Evolutionary conservation across 2,329 filamentous ascomycete species (phyloP).

Genomic region (Helminthosporium solani): DNA sequence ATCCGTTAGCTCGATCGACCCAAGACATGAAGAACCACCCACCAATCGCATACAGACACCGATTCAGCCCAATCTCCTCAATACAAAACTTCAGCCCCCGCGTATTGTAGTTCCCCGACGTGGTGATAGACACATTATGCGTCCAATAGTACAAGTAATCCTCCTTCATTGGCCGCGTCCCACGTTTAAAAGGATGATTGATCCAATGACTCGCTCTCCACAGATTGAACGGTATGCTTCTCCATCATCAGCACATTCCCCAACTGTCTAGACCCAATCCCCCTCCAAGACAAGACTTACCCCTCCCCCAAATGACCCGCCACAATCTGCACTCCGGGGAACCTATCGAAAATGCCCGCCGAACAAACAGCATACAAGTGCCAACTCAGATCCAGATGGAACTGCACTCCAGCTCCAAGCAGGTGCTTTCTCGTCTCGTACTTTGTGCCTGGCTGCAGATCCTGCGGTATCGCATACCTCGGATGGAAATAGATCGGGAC

Average conservation of each 20-base stretch:
- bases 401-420: constrained; percentile 34
- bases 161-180: constrained; percentile 40
- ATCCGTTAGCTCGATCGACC: background rate
- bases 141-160: constrained; percentile 44
- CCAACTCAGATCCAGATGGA: constrained; percentile 48
- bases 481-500: constrained; percentile 40
- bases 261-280: too few relatives aligned
- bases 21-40: background rate
- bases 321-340: constrained; percentile 45
- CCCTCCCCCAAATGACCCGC: constrained; percentile 49
- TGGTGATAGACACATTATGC: constrained; percentile 47
- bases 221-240: constrained; percentile 48
- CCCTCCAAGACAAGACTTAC: constrained; percentile 13
- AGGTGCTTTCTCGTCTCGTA: constrained; percentile 32
- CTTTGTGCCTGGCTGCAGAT: constrained; percentile 26
- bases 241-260: background rate
- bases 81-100: constrained; percentile 46
- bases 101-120: constrained; percentile 47
- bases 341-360: constrained; percentile 47
- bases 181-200: constrained; percentile 47
- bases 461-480: constrained; percentile 30
- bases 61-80: constrained; percentile 41
- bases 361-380: constrained; percentile 51
- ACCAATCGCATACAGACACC: constrained; percentile 46
- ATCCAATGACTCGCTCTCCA: constrained; percentile 46